A percentile compares a stretch with the other conserved stretches of the same genome.
Conservation (phyloP, 2,329 filamentous ascomycete genomes). For the Trichophyton simii region DNA sequence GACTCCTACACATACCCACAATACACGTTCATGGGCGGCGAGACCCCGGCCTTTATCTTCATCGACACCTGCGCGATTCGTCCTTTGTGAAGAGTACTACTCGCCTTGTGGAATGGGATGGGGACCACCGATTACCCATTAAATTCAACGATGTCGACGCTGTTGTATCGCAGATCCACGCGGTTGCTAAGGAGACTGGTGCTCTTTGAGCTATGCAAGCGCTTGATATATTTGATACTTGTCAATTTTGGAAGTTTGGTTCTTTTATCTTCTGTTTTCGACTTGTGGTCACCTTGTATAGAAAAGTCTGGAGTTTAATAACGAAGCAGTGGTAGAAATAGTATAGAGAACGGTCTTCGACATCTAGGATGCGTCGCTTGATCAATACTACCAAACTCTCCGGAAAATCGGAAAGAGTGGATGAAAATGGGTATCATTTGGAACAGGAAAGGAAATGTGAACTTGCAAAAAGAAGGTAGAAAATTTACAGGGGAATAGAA, state of each 20-base stretch:
- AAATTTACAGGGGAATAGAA: background rate
- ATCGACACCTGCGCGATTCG: conserved; percentile 43
- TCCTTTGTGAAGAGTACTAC: conserved; percentile 48
- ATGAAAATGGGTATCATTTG: background rate
- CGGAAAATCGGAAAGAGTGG: no score
- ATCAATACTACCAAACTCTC: no score
- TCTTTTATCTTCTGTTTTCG: background rate
- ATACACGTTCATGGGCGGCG: conserved; percentile 55
- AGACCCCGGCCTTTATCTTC: conserved; percentile 48
- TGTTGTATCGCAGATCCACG: conserved; percentile 22
- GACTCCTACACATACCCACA: conserved; percentile 39
- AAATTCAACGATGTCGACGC: conserved; percentile 52
- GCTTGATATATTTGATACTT: background rate
- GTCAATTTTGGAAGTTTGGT: background rate
- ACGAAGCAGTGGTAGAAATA: no score
- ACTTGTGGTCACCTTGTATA: no score
- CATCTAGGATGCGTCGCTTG: no score
- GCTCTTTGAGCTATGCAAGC: background rate
- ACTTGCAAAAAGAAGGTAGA: no score
- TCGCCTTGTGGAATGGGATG: conserved; percentile 59
- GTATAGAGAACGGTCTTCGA: no score
- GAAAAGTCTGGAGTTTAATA: no score
- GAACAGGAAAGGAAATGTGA: background rate
- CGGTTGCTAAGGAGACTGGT: conserved; percentile 6
- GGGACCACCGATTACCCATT: conserved; percentile 57